Evolutionary conservation across 1,284 basidiomycete species (phyloP).

Genomic region (Trichosporon sp.): DNA sequence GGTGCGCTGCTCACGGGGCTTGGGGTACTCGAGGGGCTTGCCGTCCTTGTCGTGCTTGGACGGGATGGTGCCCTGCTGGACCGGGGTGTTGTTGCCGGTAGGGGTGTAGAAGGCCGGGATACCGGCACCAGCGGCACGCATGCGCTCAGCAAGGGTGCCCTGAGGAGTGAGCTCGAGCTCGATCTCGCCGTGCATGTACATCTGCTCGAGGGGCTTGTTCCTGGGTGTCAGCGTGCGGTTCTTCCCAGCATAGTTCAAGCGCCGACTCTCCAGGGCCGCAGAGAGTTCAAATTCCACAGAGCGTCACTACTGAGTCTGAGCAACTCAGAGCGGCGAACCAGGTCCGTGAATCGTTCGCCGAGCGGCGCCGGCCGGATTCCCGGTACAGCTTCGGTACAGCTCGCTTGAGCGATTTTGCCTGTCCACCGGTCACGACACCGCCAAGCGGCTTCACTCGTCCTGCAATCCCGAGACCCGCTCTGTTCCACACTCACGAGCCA

Average conservation of each 20-base stretch:
- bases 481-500: slow-evolving; percentile 52
- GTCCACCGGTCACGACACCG: too few species aligned
- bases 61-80: slow-evolving; percentile 15
- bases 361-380: too few species aligned
- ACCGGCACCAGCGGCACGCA: slow-evolving; percentile 86
- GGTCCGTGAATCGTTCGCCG: too few species aligned
- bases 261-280: too few species aligned
- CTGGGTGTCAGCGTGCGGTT: slow-evolving; percentile 8
- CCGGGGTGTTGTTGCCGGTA: slow-evolving; percentile 61
- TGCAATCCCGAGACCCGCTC: too few species aligned
- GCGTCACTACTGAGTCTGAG: too few species aligned
- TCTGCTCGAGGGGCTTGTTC: slow-evolving; percentile 51
- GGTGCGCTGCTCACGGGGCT: slow-evolving; percentile 68
- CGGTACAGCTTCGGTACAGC: too few species aligned
- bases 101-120: slow-evolving; percentile 96
- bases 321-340: too few species aligned
- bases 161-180: slow-evolving; percentile 85
- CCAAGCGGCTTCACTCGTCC: too few species aligned
- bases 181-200: slow-evolving; percentile 78
- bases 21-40: slow-evolving; percentile 59
- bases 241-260: too few species aligned
- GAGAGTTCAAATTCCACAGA: too few species aligned
- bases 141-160: slow-evolving; percentile 80
- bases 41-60: slow-evolving; percentile 62
- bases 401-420: too few species aligned